Base-by-base conservation (phyloP, 2,329 filamentous ascomycete genomes). In the Simplicillium aogashimaense region DNA sequence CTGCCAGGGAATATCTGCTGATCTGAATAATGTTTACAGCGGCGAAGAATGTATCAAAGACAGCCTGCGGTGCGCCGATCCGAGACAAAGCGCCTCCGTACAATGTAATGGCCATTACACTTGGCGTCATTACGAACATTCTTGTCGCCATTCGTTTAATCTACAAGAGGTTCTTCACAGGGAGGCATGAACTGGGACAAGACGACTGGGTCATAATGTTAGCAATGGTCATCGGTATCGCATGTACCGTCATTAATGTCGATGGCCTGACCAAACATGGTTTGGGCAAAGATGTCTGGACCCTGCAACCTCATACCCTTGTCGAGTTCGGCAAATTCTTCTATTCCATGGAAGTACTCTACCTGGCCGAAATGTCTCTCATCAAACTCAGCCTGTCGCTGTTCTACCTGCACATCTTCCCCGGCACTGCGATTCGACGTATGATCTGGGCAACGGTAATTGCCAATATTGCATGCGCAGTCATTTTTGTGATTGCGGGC, bases 331-430 rank as follows among this genome's bases (percentile, higher is more conserved):
- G 61, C 7, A 55, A 58, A 18, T 63, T 54, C 47, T 64, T 72
- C 17, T 73, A 66, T 46, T 49, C 61, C 43, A 57, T 61, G 48
- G 62, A 65, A 20, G 45, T 59, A 7, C 38, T 71, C 16, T 74
- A 76, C 51, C 72, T 74, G 47, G 39, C 54, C 3, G 55, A 66
- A 13, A 52, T 72, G 11, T 55, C 65, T 2, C 53, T 72, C 18
- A 58, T 71, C 13, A 74, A 76, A 46, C 52, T 72, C 4, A 65
- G 72, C 1, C 58, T 78, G 17, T 55, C 78, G 1, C 61, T 70
- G 48, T 75, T 78, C 53, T 77, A 75, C 47, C 55, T 73, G 5
- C 65, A 70, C 39, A 69, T 78, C 41, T 78, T 78, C 45, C 69
- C 69, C 0, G 49, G 54, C 0, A 43, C 39, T 0, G 42, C 36